Base-by-base conservation (phyloP, 805 yeast species). In the Candida nanaspora region DNA sequence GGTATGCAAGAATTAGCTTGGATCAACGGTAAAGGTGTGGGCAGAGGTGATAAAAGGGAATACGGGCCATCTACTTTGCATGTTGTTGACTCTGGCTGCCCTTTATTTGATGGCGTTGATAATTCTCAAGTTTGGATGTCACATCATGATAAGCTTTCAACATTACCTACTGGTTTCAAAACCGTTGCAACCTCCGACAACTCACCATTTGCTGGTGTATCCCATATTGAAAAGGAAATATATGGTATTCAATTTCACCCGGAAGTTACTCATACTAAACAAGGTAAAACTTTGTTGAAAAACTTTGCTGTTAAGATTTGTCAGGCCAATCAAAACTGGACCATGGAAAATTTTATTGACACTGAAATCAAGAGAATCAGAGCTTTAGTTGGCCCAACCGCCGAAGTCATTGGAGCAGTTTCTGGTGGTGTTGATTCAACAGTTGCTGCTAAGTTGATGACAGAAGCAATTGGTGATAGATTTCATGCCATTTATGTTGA, bases 361-460 rank as follows among this genome's bases (percentile, higher is more conserved):
- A 87, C 96, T 49, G 98, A 93, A 73, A 89, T 93, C 57, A 80
- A 84, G 52, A 82, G 98, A 68, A 93, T 93, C 55, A 78, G 88
- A 66, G 74, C 77, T 40, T 72, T 91, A 50, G 97, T 93, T 52
- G 98, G 98, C 39, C 97, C 96, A 51, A 82, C 88, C 43, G 98
- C 96, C 43, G 98, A 93, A 69, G 98, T 93, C 49, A 93, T 93
- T 59, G 98, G 98, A 69, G 98, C 98, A 41, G 98, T 93, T 50
- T 87, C 96, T 40, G 98, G 98, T 58, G 98, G 98, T 72, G 98
- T 93, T 48, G 98, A 93, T 69, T 93, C 98, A 39, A 93, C 98
- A 37, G 98, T 93, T 46, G 98, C 97, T 51, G 97, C 98, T 50
- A 93, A 91, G 74, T 76, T 93, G 61, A 84, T 93, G 95, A 82